Conservation (phyloP, 2,329 filamentous ascomycete species). For the Sporothrix protearum region DNA sequence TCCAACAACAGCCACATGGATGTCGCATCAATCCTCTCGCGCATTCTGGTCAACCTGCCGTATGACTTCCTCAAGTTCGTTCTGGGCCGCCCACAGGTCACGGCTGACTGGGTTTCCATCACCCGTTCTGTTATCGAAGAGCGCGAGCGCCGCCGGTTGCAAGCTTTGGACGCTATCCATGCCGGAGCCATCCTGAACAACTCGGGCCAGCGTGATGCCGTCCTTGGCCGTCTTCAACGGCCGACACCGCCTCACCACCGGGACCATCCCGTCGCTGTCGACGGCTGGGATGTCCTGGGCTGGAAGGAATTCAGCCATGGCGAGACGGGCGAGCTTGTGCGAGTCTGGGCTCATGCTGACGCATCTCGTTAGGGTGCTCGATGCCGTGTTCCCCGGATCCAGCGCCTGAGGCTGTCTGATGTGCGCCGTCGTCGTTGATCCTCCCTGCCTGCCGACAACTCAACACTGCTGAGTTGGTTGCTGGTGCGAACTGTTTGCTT, state of each 20-base stretch:
- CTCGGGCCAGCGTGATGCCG: conserved; percentile 18
- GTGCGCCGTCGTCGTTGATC: neutral
- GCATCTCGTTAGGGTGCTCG: conserved; percentile 17
- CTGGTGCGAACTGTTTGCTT: neutral
- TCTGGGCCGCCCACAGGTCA: conserved; percentile 58
- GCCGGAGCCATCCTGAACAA: neutral
- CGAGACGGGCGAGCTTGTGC: conserved; percentile 17
- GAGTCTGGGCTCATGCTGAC: conserved; percentile 22
- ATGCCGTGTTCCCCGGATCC: neutral
- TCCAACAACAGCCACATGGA: conserved; percentile 29
- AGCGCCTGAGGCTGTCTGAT: neutral
- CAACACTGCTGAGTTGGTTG: neutral
- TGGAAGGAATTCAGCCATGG: conserved; percentile 26
- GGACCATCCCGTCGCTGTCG: conserved; percentile 19
- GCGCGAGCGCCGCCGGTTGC: conserved; percentile 54
- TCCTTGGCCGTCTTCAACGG: conserved; percentile 23
- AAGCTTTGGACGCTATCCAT: conserved; percentile 38
- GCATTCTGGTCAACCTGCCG: conserved; percentile 65
- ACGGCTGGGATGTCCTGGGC: conserved; percentile 29
- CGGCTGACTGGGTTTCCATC: neutral
- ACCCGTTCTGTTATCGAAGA: conserved; percentile 49
- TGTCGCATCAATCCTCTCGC: conserved; percentile 52
- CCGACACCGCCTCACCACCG: conserved; percentile 17
- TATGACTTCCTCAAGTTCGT: conserved; percentile 63
- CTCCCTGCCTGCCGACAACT: neutral